Evolutionary conservation across 2,329 filamentous ascomycete genomes (phyloP), one percentile per base, ranked within the genome.

Genomic region (Penicillium paneum): DNA sequence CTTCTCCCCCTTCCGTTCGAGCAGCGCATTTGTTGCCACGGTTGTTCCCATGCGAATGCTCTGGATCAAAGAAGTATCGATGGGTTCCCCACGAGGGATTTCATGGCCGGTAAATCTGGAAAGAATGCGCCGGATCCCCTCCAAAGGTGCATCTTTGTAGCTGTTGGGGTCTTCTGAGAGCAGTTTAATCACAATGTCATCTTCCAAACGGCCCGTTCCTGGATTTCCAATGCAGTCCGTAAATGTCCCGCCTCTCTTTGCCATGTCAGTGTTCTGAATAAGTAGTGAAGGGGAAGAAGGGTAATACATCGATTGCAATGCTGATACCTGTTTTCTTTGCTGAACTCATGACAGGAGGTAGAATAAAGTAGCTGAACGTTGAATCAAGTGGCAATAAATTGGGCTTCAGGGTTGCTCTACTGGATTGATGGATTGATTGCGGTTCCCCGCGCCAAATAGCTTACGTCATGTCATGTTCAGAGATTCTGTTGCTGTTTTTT

Each of bases 11-110:
- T 96, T 96, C 54, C 92, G 81, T 73, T 97, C 92, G 2, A 97
- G 80, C 52, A 97, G 75, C 0, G 92, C 92, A 71, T 97, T 97
- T 0, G 92, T 97, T 10, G 92, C 92, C 12, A 97, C 91, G 0
- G 92, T 97, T 1, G 92, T 97, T 41, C 92, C 92, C 92, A 97
- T 97, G 44, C 92, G 87, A 70, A 97, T 96, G 52, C 89, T 91
- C 64, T 94, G 90, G 64, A 97, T 95, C 67, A 86, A 77, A 17
- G 85, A 83, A 1, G 91, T 96, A 71, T 96, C 91, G 8, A 96
- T 78, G 1, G 88, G 78, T 69, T 91, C 79, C 26, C 90, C 91
- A 44, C 91, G 85, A 3, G 90, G 89, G 41, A 95, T 91, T 5
- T 93, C 86, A 54, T 82, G 81, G 50, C 82, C 81, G 2, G 86